Evolutionary conservation across 2,329 filamentous ascomycete species (phyloP), one percentile per base, ranked within the genome.

Genomic region (Colletotrichum sojae): DNA sequence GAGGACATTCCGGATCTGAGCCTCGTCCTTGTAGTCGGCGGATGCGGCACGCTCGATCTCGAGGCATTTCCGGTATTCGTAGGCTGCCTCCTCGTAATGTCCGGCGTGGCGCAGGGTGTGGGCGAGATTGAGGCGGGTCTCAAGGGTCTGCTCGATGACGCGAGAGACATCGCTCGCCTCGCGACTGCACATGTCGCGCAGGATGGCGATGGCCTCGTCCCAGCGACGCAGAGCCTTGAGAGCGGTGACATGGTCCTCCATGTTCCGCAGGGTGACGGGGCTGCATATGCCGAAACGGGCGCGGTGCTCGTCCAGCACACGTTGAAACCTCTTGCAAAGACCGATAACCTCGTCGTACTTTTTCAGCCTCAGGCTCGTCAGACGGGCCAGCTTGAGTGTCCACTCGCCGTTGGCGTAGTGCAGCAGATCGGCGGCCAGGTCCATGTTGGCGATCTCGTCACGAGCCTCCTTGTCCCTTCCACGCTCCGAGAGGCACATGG

Each of bases 381-480:
- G n/a, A 2, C 71, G 58, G 20, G 69, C 71, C 25, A 72, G 69
- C 62, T 72, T 72, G 15, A 72, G 69, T 1, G 71, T 72, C 71
- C 71, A 72, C 20, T 72, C 71, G 10, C 71, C 71, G 20, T 72
- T 72, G n/a, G 71, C 69, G 31, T 72, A 72, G 58, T 72, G 71
- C 15, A 72, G 61, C 6, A 72, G 65, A 40, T 72, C 71, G 39
- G 65, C 71, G 25, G 71, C 69, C 10, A 72, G 45, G 16, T 72
- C 71, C 64, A 72, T 71, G 20, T 53, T 48, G 13, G 48, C 61
- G 9, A 72, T 68, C 52, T 71, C 71, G 9, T 56, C 58, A 6
- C 62, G 45, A 27, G 71, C 71, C 27, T 71, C 56, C 31, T 40
- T 22, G 13, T 72, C 61, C 4, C 39, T 56, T 39, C 69, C 65